phyloP scores from a whole-genome alignment of 2,329 filamentous ascomycete genomes.

The Gaeumannomyces sp. region DNA sequence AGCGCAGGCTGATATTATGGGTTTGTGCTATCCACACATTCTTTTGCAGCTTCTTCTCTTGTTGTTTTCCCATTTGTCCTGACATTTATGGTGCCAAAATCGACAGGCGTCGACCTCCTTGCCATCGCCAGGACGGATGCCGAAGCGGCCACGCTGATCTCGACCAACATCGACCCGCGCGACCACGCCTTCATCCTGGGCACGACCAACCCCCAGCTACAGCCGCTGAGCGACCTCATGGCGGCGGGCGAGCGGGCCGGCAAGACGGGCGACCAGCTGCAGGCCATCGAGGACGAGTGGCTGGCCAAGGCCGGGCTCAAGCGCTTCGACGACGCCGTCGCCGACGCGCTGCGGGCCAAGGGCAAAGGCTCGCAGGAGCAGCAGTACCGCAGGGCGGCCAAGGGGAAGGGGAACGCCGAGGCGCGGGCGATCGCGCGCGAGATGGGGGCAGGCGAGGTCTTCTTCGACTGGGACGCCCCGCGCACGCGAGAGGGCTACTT shows the following conservation, averaged over 20 bases:
- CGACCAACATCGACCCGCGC: conserved; percentile 88
- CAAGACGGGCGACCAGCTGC: conserved; percentile 73
- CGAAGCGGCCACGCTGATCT: conserved; percentile 95
- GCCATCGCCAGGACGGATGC: conserved; percentile 93
- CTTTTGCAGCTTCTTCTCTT: conserved; percentile 2
- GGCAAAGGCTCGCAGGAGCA: conserved; percentile 50
- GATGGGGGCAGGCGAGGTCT: conserved; percentile 75
- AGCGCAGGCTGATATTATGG: conserved; percentile 98
- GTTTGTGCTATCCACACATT: conserved; percentile 38
- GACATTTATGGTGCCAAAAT: not conserved
- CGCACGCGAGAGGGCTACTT: conserved; percentile 94
- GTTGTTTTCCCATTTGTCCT: not conserved
- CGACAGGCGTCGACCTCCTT: conserved; percentile 69
- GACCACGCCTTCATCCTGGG: conserved; percentile 94
- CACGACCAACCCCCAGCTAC: conserved; percentile 74
- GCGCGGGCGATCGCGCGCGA: conserved; percentile 71
- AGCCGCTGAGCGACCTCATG: conserved; percentile 89
- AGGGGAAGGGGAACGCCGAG: conserved; percentile 83
- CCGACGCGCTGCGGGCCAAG: conserved; percentile 67
- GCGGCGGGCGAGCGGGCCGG: conserved; percentile 73
- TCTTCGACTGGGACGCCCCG: conserved; percentile 93
- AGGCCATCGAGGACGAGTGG: conserved; percentile 92
- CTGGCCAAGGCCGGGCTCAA: conserved; percentile 69
- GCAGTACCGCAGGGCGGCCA: conserved; percentile 56
- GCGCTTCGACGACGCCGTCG: conserved; percentile 86